These are phyloP conservation scores for Ophiostoma novo-ulmi DNA, from an alignment of 2,329 filamentous ascomycete genomes.

Conservation along the genomic window DNA sequence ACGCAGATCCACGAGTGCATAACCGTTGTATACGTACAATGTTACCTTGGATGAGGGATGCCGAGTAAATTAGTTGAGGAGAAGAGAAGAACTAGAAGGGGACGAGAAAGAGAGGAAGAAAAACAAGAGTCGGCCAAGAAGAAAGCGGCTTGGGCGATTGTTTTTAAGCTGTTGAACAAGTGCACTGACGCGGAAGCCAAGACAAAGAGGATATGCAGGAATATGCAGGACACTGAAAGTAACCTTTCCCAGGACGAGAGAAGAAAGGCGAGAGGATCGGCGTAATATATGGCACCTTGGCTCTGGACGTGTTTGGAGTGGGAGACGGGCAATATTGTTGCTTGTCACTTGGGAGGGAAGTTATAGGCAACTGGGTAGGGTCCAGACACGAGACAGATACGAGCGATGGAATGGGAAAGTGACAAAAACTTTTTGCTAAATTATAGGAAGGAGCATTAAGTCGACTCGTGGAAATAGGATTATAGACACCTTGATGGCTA, in stretches of 20 bases:
- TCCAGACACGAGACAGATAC: background rate
- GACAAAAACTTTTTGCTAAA: background rate
- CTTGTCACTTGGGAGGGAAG: background rate
- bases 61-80: background rate
- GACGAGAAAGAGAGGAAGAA: background rate
- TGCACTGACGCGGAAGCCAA: background rate
- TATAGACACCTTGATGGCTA: constrained; percentile 3
- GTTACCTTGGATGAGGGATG: background rate
- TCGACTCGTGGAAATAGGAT: background rate
- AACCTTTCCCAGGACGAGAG: background rate
- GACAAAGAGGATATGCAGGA: background rate
- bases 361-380: background rate
- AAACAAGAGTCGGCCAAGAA: background rate
- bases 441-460: background rate
- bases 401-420: background rate
- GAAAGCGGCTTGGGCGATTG: background rate
- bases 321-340: background rate
- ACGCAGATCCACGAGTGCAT: background rate
- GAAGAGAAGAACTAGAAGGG: background rate
- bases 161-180: background rate
- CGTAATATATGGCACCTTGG: background rate
- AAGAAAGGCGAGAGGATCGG: background rate
- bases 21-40: background rate
- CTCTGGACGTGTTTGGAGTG: background rate
- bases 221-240: background rate